Percentiles rank a stretch among this genome's conserved stretches.
phyloP scores from a whole-genome alignment of 1,284 basidiomycete genomes.

The Melampsora americana region DNA sequence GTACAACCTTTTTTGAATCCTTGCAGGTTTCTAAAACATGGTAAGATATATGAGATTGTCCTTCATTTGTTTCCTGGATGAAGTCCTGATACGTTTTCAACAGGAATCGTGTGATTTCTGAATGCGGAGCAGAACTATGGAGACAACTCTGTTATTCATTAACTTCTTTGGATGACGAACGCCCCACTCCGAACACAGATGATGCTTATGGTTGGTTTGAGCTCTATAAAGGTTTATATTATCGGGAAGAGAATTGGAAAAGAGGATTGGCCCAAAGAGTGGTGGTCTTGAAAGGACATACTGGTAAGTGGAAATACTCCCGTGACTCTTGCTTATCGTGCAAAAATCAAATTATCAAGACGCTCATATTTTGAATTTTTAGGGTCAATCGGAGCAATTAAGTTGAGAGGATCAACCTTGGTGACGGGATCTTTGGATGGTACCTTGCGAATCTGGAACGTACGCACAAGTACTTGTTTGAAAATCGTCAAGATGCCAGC shows the following conservation, averaged over 20 bases:
- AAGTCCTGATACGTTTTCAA: neutral
- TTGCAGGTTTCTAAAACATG: constrained; percentile 11
- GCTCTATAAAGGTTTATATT: constrained; percentile 74
- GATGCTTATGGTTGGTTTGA: constrained; percentile 51
- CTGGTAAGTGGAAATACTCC: constrained; percentile 10
- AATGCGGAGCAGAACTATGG: constrained; percentile 19
- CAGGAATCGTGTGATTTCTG: constrained; percentile 30
- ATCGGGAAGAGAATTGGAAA: constrained; percentile 77
- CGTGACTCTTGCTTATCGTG: neutral
- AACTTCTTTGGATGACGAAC: constrained; percentile 39
- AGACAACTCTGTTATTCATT: constrained; percentile 15
- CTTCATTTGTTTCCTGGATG: neutral
- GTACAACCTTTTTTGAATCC: neutral
- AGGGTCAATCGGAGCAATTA: constrained; percentile 42
- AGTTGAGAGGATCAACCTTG: constrained; percentile 31
- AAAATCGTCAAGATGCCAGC: constrained; percentile 44
- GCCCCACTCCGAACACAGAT: constrained; percentile 19
- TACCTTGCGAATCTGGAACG: constrained; percentile 41
- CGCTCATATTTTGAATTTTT: neutral
- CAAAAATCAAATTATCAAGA: neutral
- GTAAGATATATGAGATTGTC: neutral
- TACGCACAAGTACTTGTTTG: constrained; percentile 28
- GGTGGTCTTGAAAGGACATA: constrained; percentile 39
- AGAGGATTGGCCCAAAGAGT: constrained; percentile 29
- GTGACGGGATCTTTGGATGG: constrained; percentile 40